Conservation (phyloP, 805 yeast species). For the Candida qinlingensis region DNA sequence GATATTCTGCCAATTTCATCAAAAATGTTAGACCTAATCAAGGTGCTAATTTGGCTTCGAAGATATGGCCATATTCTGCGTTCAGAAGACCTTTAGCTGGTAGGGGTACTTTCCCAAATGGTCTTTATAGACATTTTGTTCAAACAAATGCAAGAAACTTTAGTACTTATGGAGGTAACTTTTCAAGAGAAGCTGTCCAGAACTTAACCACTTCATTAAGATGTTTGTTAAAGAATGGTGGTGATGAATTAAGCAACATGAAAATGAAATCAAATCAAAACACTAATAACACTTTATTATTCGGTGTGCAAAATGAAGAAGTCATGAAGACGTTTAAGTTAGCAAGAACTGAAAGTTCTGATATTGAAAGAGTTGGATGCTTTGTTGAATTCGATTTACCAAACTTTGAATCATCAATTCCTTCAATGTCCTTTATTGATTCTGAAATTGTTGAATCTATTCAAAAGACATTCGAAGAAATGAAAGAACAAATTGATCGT, state of each 20-base stretch:
- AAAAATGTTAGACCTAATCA: conserved; percentile 1
- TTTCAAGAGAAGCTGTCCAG: conserved; percentile 51
- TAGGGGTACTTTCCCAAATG: conserved; percentile 22
- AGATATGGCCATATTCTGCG: conserved; percentile 23
- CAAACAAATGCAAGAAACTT: conserved; percentile 34
- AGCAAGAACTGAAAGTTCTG: conserved; percentile 31
- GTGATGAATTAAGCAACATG: conserved; percentile 22
- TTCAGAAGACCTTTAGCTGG: conserved; percentile 22
- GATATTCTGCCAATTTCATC: conserved; percentile 1
- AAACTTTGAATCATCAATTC: conserved; percentile 28
- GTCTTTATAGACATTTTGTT: conserved; percentile 32
- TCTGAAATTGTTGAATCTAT: conserved; percentile 38
- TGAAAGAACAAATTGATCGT: conserved; percentile 37
- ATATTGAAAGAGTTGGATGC: conserved; percentile 35
- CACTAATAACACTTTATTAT: conserved; percentile 21
- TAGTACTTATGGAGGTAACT: conserved; percentile 31
- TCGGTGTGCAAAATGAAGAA: neutral
- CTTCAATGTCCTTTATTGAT: conserved; percentile 39
- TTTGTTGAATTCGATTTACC: conserved; percentile 55
- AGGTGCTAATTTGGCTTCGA: conserved; percentile 8
- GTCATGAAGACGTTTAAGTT: conserved; percentile 18
- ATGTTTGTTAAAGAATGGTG: conserved; percentile 30
- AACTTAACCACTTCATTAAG: conserved; percentile 48
- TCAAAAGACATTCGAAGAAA: conserved; percentile 29
- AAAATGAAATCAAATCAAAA: conserved; percentile 20